Conservation (phyloP, 75 land plant genomes). For the Adiantum capillusveneris region DNA sequence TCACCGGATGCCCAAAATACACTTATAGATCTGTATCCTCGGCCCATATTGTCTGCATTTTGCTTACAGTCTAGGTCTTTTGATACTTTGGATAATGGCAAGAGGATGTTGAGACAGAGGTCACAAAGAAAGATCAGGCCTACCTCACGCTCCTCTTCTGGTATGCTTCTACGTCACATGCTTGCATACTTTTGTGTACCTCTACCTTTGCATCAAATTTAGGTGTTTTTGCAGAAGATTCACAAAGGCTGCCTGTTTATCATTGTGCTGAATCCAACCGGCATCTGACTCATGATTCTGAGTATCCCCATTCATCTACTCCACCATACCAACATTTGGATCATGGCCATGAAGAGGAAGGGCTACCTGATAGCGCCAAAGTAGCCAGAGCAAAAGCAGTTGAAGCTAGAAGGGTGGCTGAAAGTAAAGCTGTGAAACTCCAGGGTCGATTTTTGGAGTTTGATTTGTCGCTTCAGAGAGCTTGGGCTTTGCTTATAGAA, state of each 20-base stretch:
- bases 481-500: constrained; percentile 2
- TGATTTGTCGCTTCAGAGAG: neutral
- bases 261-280: neutral
- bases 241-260: neutral
- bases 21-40: constrained; percentile 24
- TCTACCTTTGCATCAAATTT: neutral
- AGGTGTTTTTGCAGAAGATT: neutral
- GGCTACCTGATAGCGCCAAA: neutral
- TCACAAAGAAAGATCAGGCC: constrained; percentile 59
- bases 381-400: neutral
- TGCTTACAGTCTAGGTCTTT: constrained; percentile 82
- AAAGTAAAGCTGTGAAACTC: neutral
- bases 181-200: neutral
- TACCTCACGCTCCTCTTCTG: constrained; percentile 8
- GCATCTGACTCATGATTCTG: neutral
- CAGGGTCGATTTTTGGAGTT: neutral
- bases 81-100: constrained; percentile 60
- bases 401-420: neutral
- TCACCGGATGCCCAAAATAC: constrained; percentile 27
- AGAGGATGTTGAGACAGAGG: constrained; percentile 46
- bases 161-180: neutral
- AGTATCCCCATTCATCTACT: neutral
- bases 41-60: constrained; percentile 86
- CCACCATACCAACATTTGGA: neutral
- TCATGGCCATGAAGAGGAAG: neutral